Evolutionary conservation across 140 eudicot species (phyloP).

Genomic region (Stevia rebaudiana): DNA sequence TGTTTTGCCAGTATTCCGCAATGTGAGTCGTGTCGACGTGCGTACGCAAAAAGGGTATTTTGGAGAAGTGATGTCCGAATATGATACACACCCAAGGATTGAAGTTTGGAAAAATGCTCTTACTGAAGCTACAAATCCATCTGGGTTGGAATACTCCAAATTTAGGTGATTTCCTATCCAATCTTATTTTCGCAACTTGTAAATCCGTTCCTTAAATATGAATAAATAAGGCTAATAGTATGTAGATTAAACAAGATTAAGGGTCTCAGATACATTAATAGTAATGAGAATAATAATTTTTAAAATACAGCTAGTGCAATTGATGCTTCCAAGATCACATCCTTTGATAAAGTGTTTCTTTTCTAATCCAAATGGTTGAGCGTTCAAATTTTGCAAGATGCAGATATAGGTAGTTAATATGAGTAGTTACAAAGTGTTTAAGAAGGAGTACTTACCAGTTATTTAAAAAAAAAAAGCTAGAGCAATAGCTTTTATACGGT

Average conservation of each 20-base stretch:
- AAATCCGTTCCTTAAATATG: neutral
- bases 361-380: too few species aligned
- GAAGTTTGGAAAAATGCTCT: conserved; percentile 17
- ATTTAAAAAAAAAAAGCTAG: too few species aligned
- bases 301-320: too few species aligned
- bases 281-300: neutral
- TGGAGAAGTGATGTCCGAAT: neutral
- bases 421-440: too few species aligned
- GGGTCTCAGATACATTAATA: neutral
- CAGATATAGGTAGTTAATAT: too few species aligned
- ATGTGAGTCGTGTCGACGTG: neutral
- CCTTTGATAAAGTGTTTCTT: too few species aligned
- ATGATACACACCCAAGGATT: conserved; percentile 1
- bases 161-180: neutral
- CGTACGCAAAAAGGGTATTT: conserved; percentile 8
- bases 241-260: neutral
- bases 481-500: too few species aligned
- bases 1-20: neutral
- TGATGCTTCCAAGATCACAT: too few species aligned
- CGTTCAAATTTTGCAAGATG: too few species aligned
- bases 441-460: too few species aligned
- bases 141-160: too few species aligned
- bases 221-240: neutral
- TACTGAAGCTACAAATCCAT: conserved; percentile 5
- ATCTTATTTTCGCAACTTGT: neutral